Evolutionary conservation across 106 monocot genomes (phyloP).

Genomic region (Allium cepa): DNA sequence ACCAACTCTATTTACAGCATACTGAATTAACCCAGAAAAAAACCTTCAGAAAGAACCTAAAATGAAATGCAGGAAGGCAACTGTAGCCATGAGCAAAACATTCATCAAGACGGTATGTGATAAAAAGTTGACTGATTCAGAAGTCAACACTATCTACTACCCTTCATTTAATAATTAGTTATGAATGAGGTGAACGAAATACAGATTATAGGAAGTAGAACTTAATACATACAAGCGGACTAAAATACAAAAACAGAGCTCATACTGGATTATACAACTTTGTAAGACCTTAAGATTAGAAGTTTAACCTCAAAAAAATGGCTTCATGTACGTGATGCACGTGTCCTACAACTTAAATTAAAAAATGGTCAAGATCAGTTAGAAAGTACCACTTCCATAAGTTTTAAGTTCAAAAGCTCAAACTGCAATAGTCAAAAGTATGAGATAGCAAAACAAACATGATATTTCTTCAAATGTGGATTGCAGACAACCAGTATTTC

Average conservation of each 20-base stretch:
- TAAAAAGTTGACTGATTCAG: neutral
- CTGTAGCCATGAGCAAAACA: conserved; percentile 6
- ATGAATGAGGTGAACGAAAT: neutral
- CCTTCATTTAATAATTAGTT: too few species aligned
- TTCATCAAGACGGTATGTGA: conserved; percentile 6
- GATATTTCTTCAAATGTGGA: conserved; percentile 20
- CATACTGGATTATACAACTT: neutral
- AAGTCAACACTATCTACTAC: neutral
- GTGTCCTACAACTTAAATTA: conserved; percentile 21
- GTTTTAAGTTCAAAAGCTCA: conserved; percentile 14
- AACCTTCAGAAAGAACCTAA: too few species aligned
- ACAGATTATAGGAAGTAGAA: neutral
- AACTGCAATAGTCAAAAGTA: conserved; percentile 11
- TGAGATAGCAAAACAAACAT: conserved; percentile 23
- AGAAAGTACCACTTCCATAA: conserved; percentile 18
- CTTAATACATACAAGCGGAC: too few species aligned
- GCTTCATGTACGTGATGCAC: conserved; percentile 9
- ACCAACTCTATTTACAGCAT: too few species aligned
- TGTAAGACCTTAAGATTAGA: conserved; percentile 11
- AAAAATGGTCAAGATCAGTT: conserved; percentile 10
- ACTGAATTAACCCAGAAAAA: too few species aligned
- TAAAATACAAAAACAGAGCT: neutral
- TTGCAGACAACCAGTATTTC: conserved; percentile 24
- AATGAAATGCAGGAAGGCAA: conserved; percentile 6
- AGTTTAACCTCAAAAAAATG: conserved; percentile 19